Base-by-base conservation (phyloP, 768 basidiomycete species). In the Artomyces pyxidatus region DNA sequence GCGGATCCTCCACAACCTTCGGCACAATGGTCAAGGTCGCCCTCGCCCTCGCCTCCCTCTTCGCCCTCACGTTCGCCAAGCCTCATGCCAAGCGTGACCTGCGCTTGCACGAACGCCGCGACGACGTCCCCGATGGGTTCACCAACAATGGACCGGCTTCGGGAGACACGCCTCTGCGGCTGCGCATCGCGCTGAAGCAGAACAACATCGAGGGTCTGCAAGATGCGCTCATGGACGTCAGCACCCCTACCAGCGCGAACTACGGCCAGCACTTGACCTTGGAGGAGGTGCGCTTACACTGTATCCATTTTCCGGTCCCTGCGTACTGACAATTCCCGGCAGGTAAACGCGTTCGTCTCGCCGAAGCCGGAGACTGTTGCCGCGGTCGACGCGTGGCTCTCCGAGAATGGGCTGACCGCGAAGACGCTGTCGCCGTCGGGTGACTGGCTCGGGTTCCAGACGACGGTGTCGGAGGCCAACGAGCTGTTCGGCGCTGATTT, bases 261-360 rank as follows among this genome's bases (percentile, higher is more conserved):
- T 72, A 67, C 54, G 66, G 70, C 14, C 62, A 70, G 54, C 66
- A 68, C 46, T 49, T 73, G 37, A 63, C 55, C 48, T 58, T 62
- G 55, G 70, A 66, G 14, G 62, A 72, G 63, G 71, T 73, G 19
- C 2, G 42, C 25, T 6, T 10, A 8, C 11, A 9, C 10, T 19
- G 12, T 32, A 26, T 17, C 12, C 47, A 16, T 16, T 3, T 16
- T 3, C 3, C 4, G 5, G 39, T 4, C 12, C 19, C n/a, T 40
- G 4, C 22, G n/a, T 4, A 11, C 5, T n/a, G 32, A 12, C 17
- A 17, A 35, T 4, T 14, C 6, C 32, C 14, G 14, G 3, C 17
- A 35, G 32, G 32, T 35, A 17, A 35, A 35, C 7, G 3, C 14
- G 17, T 41, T 46, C 45, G 53, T 59, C 19, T 48, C 57, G 8